These are phyloP conservation scores for Xerocomellus intermedius DNA, from an alignment of 768 basidiomycete species.

Conservation along the genomic window DNA sequence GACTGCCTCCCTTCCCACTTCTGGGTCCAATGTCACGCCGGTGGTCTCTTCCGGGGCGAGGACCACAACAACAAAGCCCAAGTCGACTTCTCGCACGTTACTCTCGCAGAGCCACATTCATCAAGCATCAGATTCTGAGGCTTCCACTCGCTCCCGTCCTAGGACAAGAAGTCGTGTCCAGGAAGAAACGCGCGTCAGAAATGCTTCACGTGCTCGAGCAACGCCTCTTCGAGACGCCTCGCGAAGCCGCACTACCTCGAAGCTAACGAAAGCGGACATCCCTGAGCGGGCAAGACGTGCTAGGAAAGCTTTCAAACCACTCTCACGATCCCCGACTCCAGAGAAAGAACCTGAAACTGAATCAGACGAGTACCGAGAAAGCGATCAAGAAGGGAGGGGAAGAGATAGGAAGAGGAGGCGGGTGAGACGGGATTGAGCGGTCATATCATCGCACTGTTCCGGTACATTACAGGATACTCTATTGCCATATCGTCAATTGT, in stretches of 20 bases:
- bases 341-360: conserved; percentile 10
- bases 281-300: conserved; percentile 5
- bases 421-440: conserved; percentile 9
- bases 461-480: background rate
- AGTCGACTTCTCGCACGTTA: conserved; percentile 16
- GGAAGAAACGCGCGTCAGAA: conserved; percentile 20
- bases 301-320: background rate
- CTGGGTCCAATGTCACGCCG: background rate
- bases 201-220: no score
- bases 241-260: conserved; percentile 6
- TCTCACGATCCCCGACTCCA: conserved; percentile 3
- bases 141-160: conserved; percentile 15
- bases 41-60: conserved; percentile 1
- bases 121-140: conserved; percentile 23
- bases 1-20: background rate
- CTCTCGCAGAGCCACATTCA: conserved; percentile 22
- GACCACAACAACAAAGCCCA: conserved; percentile 7
- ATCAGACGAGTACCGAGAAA: conserved; percentile 7
- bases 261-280: background rate
- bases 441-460: background rate
- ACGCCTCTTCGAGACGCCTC: conserved; percentile 1
- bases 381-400: conserved; percentile 17
- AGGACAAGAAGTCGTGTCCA: conserved; percentile 25
- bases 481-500: background rate
- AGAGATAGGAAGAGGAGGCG: conserved; percentile 32